phyloP scores from a whole-genome alignment of 108 stramenopile genomes.

The Fragilaria crotonensis region DNA sequence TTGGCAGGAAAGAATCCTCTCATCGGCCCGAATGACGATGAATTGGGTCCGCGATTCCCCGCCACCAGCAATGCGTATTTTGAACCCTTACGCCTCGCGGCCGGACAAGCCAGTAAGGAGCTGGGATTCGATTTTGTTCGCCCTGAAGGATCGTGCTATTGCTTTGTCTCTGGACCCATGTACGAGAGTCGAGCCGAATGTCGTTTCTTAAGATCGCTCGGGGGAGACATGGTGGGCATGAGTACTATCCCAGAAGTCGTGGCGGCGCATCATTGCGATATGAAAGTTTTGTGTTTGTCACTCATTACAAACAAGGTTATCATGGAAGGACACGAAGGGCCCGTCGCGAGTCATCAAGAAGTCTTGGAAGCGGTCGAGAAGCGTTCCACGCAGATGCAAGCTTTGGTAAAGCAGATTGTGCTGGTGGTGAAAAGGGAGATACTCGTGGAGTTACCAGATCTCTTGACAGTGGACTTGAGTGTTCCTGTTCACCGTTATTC shows the following conservation, averaged over 20 bases:
- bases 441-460: constrained; percentile 23
- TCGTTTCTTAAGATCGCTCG: constrained; percentile 52
- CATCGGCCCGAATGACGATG: constrained; percentile 82
- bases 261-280: constrained; percentile 83
- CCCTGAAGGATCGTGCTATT: constrained; percentile 70
- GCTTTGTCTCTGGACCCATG: constrained; percentile 88
- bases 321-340: constrained; percentile 30
- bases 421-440: constrained; percentile 15
- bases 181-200: constrained; percentile 87
- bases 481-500: no score
- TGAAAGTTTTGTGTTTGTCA: constrained; percentile 79
- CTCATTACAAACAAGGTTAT: constrained; percentile 88
- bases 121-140: constrained; percentile 47
- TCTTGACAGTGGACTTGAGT: constrained; percentile 27
- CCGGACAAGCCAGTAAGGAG: constrained; percentile 40
- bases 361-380: constrained; percentile 74
- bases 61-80: constrained; percentile 75
- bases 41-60: constrained; percentile 85
- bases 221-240: constrained; percentile 84
- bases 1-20: constrained; percentile 85
- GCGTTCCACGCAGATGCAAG: constrained; percentile 59
- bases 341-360: constrained; percentile 84
- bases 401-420: constrained; percentile 63
- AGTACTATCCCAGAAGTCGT: constrained; percentile 86
- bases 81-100: constrained; percentile 33